A percentile compares a stretch with the other conserved stretches of the same genome.
phyloP scores from a whole-genome alignment of 2,329 filamentous ascomycete genomes.

The Botrytis fragariae region DNA sequence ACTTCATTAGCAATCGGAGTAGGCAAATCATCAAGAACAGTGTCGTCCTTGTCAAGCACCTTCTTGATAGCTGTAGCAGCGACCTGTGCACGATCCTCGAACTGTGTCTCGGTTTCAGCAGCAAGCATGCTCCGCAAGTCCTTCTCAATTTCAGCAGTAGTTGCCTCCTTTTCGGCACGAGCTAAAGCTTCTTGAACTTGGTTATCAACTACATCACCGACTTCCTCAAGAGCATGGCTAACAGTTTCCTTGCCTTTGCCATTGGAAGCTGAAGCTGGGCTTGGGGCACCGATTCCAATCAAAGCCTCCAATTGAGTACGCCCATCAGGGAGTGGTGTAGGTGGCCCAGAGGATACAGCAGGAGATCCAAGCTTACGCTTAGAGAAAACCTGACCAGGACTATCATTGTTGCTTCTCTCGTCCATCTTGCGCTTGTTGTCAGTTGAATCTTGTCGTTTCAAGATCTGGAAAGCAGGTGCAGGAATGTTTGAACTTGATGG shows the following conservation, averaged over 20 bases:
- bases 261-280: neutral
- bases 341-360: conserved; percentile 31
- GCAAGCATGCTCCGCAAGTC: conserved; percentile 51
- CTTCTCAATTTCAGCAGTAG: conserved; percentile 48
- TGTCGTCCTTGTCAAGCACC: conserved; percentile 54
- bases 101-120: conserved; percentile 53
- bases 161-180: conserved; percentile 47
- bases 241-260: conserved; percentile 59
- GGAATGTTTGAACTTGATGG: conserved; percentile 39
- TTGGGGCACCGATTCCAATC: conserved; percentile 36
- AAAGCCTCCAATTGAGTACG: conserved; percentile 41
- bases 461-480: conserved; percentile 36
- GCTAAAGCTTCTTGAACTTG: conserved; percentile 49
- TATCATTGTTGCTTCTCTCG: conserved; percentile 32
- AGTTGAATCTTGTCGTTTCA: conserved; percentile 36
- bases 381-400: conserved; percentile 29
- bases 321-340: conserved; percentile 35
- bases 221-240: conserved; percentile 52
- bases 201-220: conserved; percentile 13
- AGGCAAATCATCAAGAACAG: conserved; percentile 54
- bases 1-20: conserved; percentile 54
- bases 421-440: conserved; percentile 37
- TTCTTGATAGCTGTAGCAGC: conserved; percentile 51
- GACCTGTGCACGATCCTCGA: conserved; percentile 49
- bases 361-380: conserved; percentile 35